Conservation (phyloP, 1,284 basidiomycete species). For the Melampsora americana region DNA sequence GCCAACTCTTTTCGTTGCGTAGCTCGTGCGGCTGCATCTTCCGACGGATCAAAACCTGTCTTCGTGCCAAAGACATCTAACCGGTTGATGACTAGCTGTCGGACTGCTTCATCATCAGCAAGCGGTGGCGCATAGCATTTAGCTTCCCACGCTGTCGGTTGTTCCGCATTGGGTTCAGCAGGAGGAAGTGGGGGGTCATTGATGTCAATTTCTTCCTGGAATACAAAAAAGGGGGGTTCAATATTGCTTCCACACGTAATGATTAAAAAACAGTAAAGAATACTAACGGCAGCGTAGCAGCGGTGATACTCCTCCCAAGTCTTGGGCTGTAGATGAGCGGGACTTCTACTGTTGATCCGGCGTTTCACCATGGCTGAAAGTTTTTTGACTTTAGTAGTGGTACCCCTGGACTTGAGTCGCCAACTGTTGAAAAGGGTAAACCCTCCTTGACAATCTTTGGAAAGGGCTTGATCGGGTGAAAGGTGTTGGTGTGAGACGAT, state of each 20-base stretch:
- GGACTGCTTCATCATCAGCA: slow-evolving; percentile 24
- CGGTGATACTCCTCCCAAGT: slow-evolving; percentile 48
- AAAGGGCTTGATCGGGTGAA: background rate
- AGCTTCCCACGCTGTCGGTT: slow-evolving; percentile 29
- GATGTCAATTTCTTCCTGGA: slow-evolving; percentile 8
- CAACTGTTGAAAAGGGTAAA: slow-evolving; percentile 18
- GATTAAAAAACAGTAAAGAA: background rate
- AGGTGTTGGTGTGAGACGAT: background rate
- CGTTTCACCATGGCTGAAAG: slow-evolving; percentile 13
- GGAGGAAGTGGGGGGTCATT: slow-evolving; percentile 43
- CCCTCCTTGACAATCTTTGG: background rate
- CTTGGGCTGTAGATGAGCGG: slow-evolving; percentile 46
- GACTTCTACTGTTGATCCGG: slow-evolving; percentile 46
- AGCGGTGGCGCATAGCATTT: slow-evolving; percentile 15
- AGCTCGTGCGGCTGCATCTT: slow-evolving; percentile 8
- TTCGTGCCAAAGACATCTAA: slow-evolving; percentile 22
- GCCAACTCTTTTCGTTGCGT: slow-evolving; percentile 15
- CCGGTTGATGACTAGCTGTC: slow-evolving; percentile 31
- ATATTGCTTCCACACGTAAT: too few relatives aligned
- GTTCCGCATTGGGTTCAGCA: background rate
- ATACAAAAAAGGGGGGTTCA: background rate
- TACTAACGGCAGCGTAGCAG: slow-evolving; percentile 47
- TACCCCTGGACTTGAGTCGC: slow-evolving; percentile 7
- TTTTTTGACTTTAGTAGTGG: slow-evolving; percentile 6
- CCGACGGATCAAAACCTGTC: slow-evolving; percentile 23